Percentiles rank a stretch among this genome's conserved stretches.
Evolutionary conservation across 371 early-diverging fungal genomes (phyloP).

Genomic region (Spiromyces aspiralis): DNA sequence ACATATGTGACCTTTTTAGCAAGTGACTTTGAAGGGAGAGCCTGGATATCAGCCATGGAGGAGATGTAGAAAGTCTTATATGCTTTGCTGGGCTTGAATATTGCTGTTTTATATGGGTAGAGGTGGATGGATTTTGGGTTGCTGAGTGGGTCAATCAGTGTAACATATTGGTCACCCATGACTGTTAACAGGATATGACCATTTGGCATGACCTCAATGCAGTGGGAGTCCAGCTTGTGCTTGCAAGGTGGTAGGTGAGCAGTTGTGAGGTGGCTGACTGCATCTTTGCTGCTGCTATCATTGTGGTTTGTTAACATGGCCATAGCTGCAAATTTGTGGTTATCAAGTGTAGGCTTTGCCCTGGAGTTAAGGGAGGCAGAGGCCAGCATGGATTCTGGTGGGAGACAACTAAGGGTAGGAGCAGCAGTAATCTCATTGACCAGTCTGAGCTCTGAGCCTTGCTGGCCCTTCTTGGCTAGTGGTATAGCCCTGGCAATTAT

Average conservation of each 20-base stretch:
- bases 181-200: constrained; percentile 2
- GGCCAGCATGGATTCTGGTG: too few relatives aligned
- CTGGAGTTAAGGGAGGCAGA: too few relatives aligned
- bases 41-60: constrained; percentile 1
- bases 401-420: too few relatives aligned
- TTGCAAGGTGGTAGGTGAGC: neutral
- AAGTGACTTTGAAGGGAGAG: neutral
- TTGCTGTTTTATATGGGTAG: neutral
- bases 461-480: too few relatives aligned
- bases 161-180: constrained; percentile 1
- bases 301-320: too few relatives aligned
- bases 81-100: neutral
- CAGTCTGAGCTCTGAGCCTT: too few relatives aligned
- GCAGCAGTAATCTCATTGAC: too few relatives aligned
- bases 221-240: constrained; percentile 2
- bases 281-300: neutral
- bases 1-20: constrained; percentile 26
- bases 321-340: too few relatives aligned
- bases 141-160: constrained; percentile 3
- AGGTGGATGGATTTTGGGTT: neutral
- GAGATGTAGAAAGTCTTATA: neutral
- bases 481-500: too few relatives aligned
- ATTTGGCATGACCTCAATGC: constrained; percentile 5
- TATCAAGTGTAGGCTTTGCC: too few relatives aligned
- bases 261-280: constrained; percentile 1